A percentile compares a stretch with the other conserved stretches of the same genome.
These are phyloP conservation scores for Calophaca sinica DNA, from an alignment of 306 rosid species.

Conservation along the genomic window DNA sequence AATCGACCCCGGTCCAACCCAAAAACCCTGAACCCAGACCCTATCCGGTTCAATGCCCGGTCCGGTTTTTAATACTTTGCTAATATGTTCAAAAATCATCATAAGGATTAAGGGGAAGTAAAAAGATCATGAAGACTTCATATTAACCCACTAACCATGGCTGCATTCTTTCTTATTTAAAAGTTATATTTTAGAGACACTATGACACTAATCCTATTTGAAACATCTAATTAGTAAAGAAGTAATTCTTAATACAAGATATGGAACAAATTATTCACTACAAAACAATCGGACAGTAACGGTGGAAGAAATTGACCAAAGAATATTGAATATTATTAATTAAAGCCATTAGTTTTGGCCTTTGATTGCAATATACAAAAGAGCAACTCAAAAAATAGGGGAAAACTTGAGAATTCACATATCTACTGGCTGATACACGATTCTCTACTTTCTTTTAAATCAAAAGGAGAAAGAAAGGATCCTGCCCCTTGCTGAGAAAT, in stretches of 20 bases:
- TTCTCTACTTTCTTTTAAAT: constrained; percentile 17
- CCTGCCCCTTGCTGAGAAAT: constrained; percentile 19
- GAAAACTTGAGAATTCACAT: constrained; percentile 22
- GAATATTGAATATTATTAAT: constrained; percentile 38
- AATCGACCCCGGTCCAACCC: too few relatives aligned
- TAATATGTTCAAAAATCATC: background rate
- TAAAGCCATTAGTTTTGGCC: constrained; percentile 16
- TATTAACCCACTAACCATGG: constrained; percentile 15
- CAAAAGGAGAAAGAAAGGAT: constrained; percentile 23
- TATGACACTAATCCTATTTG: background rate
- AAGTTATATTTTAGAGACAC: constrained; percentile 19
- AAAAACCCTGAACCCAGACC: too few relatives aligned
- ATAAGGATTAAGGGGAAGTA: background rate
- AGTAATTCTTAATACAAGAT: constrained; percentile 24
- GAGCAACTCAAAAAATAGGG: background rate
- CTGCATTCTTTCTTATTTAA: constrained; percentile 26
- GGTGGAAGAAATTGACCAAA: constrained; percentile 10
- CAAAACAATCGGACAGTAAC: constrained; percentile 2
- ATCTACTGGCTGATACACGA: constrained; percentile 10
- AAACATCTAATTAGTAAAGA: constrained; percentile 8
- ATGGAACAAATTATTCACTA: constrained; percentile 13
- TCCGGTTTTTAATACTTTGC: too few relatives aligned
- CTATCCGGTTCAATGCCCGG: too few relatives aligned
- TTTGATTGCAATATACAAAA: constrained; percentile 4
- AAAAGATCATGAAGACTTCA: background rate